Base-by-base conservation (phyloP, 768 basidiomycete genomes). In the Cytidiella melzeri region DNA sequence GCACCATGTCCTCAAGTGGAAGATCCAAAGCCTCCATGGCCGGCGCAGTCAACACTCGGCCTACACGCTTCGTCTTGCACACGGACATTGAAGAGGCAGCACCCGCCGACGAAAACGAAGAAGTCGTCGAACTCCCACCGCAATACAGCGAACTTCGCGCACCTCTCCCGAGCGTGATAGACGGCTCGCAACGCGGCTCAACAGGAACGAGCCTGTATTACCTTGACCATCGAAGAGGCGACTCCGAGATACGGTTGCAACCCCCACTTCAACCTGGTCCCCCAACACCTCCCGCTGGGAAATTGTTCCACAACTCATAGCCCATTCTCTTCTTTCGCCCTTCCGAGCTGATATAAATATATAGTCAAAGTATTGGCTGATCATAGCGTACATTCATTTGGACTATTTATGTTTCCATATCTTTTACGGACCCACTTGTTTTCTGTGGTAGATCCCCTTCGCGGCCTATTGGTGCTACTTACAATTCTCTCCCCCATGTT, bases 91-190 rank as follows among this genome's bases (percentile, higher is more conserved):
- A 84, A 46, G 85, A 87, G 57, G 65, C 59, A 11, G 34, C 67
- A 9, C 69, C 76, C 5, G 69, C 69, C 45, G 73, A 69, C 19
- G 69, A 69, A 45, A 72, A 65, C 21, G 65, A 75, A 15, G 84
- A 73, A 5, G 66, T 85, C 19, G 73, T 87, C 5, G 87, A 89
- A 65, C 72, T 87, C n/a, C 87, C 87, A 23, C 86, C 86, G 13
- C 80, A 80, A 61, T 89, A 89, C 59, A 73, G 73, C 21, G 82
- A 79, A 52, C 68, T 75, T 28, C 73, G 73, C 18, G 65, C 57
- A 12, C 61, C 60, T 2, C 37, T 58, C 41, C 51, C 61, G n/a
- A 24, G 53, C 21, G n/a, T 28, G 37, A 28, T 47, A n/a, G 39
- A 25, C 39, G 7, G 27, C 43, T 44, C 45, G 41, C 48, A 42